Evolutionary conservation across 1,284 basidiomycete species (phyloP), one percentile per base, ranked within the genome.

Genomic region (Ceratobasidium sp.): DNA sequence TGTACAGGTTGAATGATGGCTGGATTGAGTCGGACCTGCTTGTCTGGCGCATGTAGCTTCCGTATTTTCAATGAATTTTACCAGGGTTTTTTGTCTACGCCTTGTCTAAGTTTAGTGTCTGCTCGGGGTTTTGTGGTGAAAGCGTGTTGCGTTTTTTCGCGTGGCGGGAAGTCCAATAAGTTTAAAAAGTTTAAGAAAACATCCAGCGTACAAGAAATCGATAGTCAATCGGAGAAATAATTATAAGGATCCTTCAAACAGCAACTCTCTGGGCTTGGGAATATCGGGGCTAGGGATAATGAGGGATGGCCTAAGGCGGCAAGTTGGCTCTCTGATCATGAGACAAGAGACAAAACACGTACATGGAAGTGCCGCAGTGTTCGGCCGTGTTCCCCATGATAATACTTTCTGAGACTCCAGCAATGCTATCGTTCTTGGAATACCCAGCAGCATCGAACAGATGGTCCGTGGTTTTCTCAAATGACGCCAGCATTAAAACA

Each of bases 381-480:
- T 95, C 91, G 0, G 96, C 95, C n/a, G 96, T 92, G 78, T 97
- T 98, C 40, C 97, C 96, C 94, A 99, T 97, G 80, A 99, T 99
- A 81, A 99, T 99, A 80, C 96, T 98, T 81, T 99, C 97, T 21
- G 95, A 98, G 0, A 99, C 96, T 73, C 97, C 97, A 42, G 94
- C 89, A 73, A 99, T 97, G 72, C 87, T 88, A 79, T 99, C 97
- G 70, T 90, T 95, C 82, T 99, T 98, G 21, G 95, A 95, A 80
- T 91, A 97, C 9, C 97, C 91, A 3, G 97, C 93, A 0, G 97
- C 97, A 78, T 99, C 96, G 81, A 99, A 99, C 75, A 99, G 83
- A 81, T 99, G 97, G 82, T 99, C 97, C 12, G 97, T 99, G 33
- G 97, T 99, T 84, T 99, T 99, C 82, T 99, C 97, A 81, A 99